These are phyloP conservation scores for Fusarium siculi DNA, from an alignment of 2,329 filamentous ascomycete genomes.

Conservation along the genomic window DNA sequence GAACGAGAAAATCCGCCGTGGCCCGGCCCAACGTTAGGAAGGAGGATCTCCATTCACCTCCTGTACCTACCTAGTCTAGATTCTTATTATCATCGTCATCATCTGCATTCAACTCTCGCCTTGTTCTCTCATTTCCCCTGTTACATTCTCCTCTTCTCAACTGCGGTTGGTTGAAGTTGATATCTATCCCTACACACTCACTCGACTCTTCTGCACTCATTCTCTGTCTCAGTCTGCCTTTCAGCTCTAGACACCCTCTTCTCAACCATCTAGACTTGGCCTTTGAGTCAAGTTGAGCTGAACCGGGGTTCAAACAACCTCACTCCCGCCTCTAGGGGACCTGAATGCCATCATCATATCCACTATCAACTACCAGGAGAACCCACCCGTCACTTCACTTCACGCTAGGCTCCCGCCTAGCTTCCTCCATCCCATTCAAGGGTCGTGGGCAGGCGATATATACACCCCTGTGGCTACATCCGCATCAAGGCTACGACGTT, in stretches of 20 bases:
- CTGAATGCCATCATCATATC: constrained; percentile 32
- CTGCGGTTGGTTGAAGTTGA: background rate
- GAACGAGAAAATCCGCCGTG: constrained; percentile 16
- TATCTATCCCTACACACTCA: background rate
- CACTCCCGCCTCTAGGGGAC: constrained; percentile 6
- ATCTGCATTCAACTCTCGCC: background rate
- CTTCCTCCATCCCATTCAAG: constrained; percentile 12
- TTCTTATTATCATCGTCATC: constrained; percentile 15
- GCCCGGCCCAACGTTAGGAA: background rate
- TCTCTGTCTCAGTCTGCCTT: constrained; percentile 23
- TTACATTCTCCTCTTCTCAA: background rate
- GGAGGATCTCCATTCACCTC: background rate
- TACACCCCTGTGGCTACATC: constrained; percentile 19
- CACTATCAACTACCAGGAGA: constrained; percentile 11
- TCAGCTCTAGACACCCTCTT: background rate
- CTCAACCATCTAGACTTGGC: background rate
- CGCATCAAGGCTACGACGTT: constrained; percentile 10
- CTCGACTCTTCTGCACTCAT: background rate
- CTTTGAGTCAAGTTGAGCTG: constrained; percentile 2
- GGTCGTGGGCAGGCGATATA: constrained; percentile 15
- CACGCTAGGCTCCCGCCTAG: constrained; percentile 21
- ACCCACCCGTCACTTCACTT: background rate
- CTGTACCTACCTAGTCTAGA: constrained; percentile 2
- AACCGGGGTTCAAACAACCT: background rate
- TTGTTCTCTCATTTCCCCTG: background rate